Conservation (phyloP, 768 basidiomycete species). For the Psilocybe azurescens region DNA sequence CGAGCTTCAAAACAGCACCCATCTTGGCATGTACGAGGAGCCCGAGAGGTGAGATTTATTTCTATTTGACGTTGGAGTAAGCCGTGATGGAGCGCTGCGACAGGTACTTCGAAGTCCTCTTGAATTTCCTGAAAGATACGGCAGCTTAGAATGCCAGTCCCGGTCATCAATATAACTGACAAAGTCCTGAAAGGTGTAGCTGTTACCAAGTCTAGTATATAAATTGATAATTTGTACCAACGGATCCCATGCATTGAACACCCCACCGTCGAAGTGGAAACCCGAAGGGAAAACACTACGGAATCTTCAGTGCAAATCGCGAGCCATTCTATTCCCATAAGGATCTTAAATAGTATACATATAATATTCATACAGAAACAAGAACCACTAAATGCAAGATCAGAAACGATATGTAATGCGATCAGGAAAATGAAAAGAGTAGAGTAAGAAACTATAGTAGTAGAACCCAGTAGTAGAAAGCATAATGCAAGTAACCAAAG, state of each 20-base stretch:
- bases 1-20: conserved; percentile 23
- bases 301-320: neutral
- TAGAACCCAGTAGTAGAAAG: neutral
- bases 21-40: conserved; percentile 23
- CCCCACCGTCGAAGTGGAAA: too few relatives aligned
- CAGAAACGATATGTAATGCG: neutral
- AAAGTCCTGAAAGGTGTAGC: too few relatives aligned
- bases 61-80: too few relatives aligned
- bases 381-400: neutral
- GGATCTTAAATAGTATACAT: neutral
- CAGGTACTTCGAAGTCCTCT: conserved; percentile 20
- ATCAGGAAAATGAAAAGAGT: neutral
- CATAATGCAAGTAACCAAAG: neutral
- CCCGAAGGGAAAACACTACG: too few relatives aligned
- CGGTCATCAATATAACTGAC: too few relatives aligned
- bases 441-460: neutral
- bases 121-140: conserved; percentile 11
- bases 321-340: neutral
- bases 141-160: neutral
- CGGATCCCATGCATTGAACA: too few relatives aligned
- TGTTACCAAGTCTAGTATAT: too few relatives aligned
- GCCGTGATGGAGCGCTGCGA: neutral
- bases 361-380: conserved; percentile 1
- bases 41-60: conserved; percentile 15
- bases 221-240: too few relatives aligned